Conservation (phyloP, 345 rosid species). For the Bruguiera parviflora region DNA sequence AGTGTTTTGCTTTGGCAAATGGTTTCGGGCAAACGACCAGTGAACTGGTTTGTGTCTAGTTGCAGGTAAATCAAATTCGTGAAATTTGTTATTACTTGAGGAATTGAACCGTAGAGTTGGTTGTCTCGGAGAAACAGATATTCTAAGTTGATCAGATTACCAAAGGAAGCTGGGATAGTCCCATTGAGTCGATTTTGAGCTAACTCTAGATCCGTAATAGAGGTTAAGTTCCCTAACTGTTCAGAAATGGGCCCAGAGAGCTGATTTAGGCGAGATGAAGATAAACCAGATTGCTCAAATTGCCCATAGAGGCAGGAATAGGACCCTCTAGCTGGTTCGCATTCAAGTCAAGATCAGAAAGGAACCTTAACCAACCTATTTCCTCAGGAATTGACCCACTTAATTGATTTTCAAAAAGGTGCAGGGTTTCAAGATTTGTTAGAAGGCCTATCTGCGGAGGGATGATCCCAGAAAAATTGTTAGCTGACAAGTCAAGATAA, state of each 20-base stretch:
- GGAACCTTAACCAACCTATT: constrained; percentile 10
- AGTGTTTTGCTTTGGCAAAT: constrained; percentile 13
- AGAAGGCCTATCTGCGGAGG: constrained; percentile 23
- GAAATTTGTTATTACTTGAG: background rate
- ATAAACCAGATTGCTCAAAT: background rate
- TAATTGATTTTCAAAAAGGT: constrained; percentile 1
- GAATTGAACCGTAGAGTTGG: constrained; percentile 12
- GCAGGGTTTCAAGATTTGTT: constrained; percentile 12
- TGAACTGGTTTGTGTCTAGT: constrained; percentile 2
- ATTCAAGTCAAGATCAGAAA: constrained; percentile 15
- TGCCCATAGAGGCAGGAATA: constrained; percentile 20
- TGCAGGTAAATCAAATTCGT: background rate
- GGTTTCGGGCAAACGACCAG: constrained; percentile 13
- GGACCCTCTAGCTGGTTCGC: constrained; percentile 14
- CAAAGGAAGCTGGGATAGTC: background rate
- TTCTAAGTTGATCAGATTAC: constrained; percentile 1
- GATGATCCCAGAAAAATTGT: constrained; percentile 7
- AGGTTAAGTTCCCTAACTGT: background rate
- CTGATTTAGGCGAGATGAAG: background rate
- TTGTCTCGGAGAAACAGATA: background rate
- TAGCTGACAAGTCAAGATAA: constrained; percentile 21
- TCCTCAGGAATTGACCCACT: constrained; percentile 21
- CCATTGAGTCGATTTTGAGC: background rate
- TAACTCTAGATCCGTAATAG: background rate
- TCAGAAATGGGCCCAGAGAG: background rate